Evolutionary conservation across 306 rosid species (phyloP).

Genomic region (Inga laurina): DNA sequence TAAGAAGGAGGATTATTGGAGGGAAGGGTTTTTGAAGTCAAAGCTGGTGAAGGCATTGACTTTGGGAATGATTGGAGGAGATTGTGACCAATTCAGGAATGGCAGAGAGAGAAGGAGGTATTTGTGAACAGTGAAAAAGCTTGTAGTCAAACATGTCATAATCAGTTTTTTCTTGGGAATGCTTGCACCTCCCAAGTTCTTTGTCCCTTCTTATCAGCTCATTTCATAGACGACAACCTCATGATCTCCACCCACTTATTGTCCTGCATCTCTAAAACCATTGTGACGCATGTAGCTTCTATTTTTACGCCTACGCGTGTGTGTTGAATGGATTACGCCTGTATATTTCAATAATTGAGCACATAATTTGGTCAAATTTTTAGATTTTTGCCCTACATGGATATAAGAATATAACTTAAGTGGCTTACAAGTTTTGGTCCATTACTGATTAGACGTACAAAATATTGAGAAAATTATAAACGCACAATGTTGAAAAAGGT

Average conservation of each 20-base stretch:
- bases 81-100: background rate
- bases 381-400: background rate
- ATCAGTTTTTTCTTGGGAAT: slow-evolving; percentile 36
- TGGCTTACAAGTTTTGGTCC: background rate
- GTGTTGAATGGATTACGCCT: background rate
- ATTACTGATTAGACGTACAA: background rate
- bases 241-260: background rate
- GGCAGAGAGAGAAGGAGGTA: background rate
- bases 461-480: background rate
- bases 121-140: slow-evolving; percentile 2
- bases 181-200: slow-evolving; percentile 36
- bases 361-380: background rate
- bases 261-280: background rate
- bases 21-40: slow-evolving; percentile 12
- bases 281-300: background rate
- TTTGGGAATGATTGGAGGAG: background rate
- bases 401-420: no score
- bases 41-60: slow-evolving; percentile 32
- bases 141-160: slow-evolving; percentile 13
- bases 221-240: slow-evolving; percentile 12
- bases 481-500: no score
- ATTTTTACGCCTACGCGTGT: background rate
- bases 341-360: background rate
- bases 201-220: slow-evolving; percentile 32
- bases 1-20: background rate